Evolutionary conservation across 2,329 filamentous ascomycete species (phyloP).

Genomic region (Calonectria pauciramosa): DNA sequence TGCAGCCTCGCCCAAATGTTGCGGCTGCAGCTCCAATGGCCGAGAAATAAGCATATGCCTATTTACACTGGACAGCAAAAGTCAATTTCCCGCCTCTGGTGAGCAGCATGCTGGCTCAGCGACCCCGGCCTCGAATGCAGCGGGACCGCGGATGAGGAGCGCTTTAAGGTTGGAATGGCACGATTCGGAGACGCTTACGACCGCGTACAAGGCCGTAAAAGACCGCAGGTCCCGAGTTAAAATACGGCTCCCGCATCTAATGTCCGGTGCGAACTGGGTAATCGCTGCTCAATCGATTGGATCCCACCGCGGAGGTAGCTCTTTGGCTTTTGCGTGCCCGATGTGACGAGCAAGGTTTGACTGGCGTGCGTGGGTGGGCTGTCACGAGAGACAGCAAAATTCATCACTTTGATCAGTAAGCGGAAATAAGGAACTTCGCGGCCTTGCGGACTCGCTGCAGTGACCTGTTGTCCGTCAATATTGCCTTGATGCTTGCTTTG

Average conservation of each 20-base stretch:
- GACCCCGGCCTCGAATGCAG: neutral
- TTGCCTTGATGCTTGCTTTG: neutral
- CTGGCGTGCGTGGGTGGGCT: neutral
- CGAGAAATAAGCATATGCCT: neutral
- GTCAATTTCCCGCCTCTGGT: neutral
- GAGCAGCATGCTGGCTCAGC: neutral
- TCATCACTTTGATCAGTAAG: constrained; percentile 3
- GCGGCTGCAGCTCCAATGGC: neutral
- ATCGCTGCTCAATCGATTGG: neutral
- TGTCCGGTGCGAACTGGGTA: neutral
- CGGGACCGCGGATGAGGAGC: neutral
- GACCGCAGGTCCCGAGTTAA: neutral
- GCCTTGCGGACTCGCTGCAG: neutral
- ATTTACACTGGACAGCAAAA: neutral
- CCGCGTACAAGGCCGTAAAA: constrained; percentile 6
- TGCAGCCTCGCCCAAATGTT: neutral
- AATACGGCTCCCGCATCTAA: neutral
- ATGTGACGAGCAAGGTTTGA: neutral
- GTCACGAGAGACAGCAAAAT: neutral
- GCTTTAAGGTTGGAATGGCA: neutral
- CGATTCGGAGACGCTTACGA: neutral
- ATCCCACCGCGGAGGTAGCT: neutral
- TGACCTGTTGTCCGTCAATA: neutral
- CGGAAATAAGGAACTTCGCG: neutral
- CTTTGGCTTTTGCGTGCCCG: neutral